phyloP scores from a whole-genome alignment of 768 basidiomycete species.

The Kwoniella sp. region DNA sequence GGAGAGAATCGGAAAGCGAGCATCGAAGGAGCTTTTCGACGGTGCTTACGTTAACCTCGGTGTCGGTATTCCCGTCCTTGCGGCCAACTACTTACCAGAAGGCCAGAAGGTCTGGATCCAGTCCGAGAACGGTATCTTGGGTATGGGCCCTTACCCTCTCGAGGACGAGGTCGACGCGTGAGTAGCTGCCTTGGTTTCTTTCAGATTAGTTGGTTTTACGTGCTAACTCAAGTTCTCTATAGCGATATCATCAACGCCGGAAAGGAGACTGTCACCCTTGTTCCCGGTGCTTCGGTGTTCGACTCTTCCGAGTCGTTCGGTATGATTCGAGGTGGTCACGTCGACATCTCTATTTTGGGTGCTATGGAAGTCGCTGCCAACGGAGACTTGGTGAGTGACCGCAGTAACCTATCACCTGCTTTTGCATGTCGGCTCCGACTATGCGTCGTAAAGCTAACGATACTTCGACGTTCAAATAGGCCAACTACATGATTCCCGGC shows the following conservation, averaged over 20 bases:
- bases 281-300: conserved; percentile 88
- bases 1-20: conserved; percentile 49
- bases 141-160: conserved; percentile 58
- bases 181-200: conserved; percentile 1
- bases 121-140: conserved; percentile 58
- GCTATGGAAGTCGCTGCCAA: conserved; percentile 87
- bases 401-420: not conserved
- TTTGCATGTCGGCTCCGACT: too few relatives aligned
- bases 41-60: conserved; percentile 57
- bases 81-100: conserved; percentile 54
- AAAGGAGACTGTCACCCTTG: conserved; percentile 67
- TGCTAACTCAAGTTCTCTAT: not conserved
- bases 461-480: conserved; percentile 50
- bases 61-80: conserved; percentile 58
- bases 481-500: conserved; percentile 98
- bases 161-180: conserved; percentile 56
- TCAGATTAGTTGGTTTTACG: too few relatives aligned
- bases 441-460: conserved; percentile 8
- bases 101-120: conserved; percentile 58
- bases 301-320: conserved; percentile 93
- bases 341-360: conserved; percentile 89
- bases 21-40: conserved; percentile 52
- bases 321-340: conserved; percentile 96
- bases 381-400: conserved; percentile 65
- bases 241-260: conserved; percentile 55